Percentiles rank a stretch among this genome's conserved stretches.
Evolutionary conservation across 2,329 filamentous ascomycete genomes (phyloP).

Genomic region (Bretziella fagacearum): DNA sequence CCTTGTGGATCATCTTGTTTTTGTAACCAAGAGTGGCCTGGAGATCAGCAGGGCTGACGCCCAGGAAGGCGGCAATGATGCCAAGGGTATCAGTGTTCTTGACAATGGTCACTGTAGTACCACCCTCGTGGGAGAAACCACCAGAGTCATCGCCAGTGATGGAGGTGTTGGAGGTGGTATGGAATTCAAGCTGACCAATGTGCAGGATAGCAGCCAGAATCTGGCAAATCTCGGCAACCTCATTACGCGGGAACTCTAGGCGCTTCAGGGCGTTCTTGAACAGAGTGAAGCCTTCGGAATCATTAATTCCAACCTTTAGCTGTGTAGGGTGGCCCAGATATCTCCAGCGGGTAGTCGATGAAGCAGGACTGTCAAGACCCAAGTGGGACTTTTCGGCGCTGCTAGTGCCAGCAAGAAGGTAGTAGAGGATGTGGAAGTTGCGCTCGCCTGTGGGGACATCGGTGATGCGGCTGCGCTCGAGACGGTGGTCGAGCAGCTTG

Average conservation of each 20-base stretch:
- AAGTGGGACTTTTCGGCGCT: constrained; percentile 79
- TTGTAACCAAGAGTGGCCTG: constrained; percentile 87
- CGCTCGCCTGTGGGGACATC: constrained; percentile 89
- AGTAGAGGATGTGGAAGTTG: constrained; percentile 93
- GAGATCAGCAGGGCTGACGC: constrained; percentile 62
- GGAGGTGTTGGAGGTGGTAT: constrained; percentile 62
- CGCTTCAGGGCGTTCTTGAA: constrained; percentile 94
- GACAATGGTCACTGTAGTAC: constrained; percentile 67
- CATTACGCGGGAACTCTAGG: constrained; percentile 79
- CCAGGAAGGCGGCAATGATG: constrained; percentile 86
- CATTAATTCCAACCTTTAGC: constrained; percentile 92
- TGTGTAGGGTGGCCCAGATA: constrained; percentile 94
- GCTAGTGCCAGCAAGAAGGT: constrained; percentile 82
- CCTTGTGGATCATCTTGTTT: constrained; percentile 88
- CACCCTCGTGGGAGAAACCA: constrained; percentile 89
- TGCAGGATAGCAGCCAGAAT: constrained; percentile 88
- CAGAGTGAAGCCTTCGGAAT: constrained; percentile 85
- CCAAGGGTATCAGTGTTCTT: constrained; percentile 82
- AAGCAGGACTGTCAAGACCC: constrained; percentile 35
- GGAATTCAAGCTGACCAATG: constrained; percentile 91
- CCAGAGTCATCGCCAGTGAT: constrained; percentile 78
- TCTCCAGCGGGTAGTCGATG: constrained; percentile 67
- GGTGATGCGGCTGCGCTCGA: constrained; percentile 82
- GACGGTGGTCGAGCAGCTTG: constrained; percentile 81
- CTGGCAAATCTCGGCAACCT: constrained; percentile 95